Evolutionary conservation across 1,284 basidiomycete genomes (phyloP).

Genomic region (Pholiota adiposa): DNA sequence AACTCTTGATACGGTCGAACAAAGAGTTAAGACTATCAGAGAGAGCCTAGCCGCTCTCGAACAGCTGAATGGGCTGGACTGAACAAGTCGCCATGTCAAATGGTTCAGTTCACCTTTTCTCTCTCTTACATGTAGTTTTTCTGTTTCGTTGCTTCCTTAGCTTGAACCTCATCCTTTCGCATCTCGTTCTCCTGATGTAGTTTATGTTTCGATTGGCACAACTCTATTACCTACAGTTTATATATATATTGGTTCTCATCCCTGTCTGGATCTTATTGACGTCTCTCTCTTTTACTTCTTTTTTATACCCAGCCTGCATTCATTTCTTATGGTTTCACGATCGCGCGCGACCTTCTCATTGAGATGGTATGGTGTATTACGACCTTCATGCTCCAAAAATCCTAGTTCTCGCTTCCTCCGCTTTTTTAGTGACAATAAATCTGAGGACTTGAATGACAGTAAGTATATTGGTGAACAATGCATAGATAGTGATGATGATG

Average conservation of each 20-base stretch:
- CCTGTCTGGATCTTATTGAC: neutral
- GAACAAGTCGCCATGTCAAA: neutral
- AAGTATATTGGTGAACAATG: no score
- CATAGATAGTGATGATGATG: no score
- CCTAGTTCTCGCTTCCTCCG: no score
- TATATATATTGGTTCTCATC: neutral
- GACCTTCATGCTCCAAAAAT: neutral
- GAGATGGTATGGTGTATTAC: neutral
- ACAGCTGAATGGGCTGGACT: constrained; percentile 28
- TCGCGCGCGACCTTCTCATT: neutral
- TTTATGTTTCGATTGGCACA: neutral
- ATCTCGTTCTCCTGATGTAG: neutral
- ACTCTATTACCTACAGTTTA: neutral
- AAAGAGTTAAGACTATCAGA: constrained; percentile 51
- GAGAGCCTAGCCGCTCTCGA: constrained; percentile 32
- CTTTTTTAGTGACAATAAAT: neutral
- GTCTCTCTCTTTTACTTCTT: neutral
- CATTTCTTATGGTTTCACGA: neutral
- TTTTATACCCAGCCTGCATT: neutral
- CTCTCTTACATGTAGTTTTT: neutral
- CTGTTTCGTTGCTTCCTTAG: neutral
- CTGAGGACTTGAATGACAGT: no score
- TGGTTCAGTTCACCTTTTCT: neutral
- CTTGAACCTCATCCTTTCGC: neutral
- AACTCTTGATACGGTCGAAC: constrained; percentile 62